phyloP scores from a whole-genome alignment of 345 rosid species.

The Salix brachista region DNA sequence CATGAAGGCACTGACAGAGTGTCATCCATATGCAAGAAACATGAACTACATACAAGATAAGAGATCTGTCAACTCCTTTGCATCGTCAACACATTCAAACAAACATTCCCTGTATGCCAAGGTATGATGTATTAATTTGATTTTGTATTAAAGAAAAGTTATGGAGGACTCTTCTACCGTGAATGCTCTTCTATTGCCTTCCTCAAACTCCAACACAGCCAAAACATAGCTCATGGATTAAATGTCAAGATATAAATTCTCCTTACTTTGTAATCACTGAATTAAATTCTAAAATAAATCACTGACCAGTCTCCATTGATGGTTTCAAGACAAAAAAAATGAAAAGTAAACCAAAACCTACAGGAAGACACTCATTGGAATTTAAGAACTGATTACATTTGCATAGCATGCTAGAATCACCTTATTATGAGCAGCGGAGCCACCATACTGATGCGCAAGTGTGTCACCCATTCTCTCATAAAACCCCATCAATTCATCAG shows the following conservation, averaged over 20 bases:
- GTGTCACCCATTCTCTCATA: conserved; percentile 91
- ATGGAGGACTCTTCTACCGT: background rate
- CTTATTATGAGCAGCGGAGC: conserved; percentile 91
- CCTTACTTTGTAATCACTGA: background rate
- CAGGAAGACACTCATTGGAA: background rate
- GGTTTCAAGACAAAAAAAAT: background rate
- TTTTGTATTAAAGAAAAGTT: background rate
- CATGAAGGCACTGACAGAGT: no score
- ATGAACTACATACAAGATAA: background rate
- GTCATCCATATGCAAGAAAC: no score
- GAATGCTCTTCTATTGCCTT: background rate
- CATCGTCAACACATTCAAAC: background rate
- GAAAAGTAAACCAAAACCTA: background rate
- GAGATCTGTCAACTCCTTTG: background rate
- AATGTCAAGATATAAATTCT: background rate
- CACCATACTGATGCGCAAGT: conserved; percentile 83
- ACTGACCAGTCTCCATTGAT: background rate
- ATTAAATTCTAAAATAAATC: background rate
- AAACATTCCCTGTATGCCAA: background rate
- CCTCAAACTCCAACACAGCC: background rate
- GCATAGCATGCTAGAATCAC: conserved; percentile 17
- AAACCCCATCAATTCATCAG: conserved; percentile 77
- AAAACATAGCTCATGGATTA: background rate
- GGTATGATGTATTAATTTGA: background rate
- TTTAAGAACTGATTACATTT: background rate